Base-by-base conservation (phyloP, 2,329 filamentous ascomycete species). In the Aspergillus aculeatinus region DNA sequence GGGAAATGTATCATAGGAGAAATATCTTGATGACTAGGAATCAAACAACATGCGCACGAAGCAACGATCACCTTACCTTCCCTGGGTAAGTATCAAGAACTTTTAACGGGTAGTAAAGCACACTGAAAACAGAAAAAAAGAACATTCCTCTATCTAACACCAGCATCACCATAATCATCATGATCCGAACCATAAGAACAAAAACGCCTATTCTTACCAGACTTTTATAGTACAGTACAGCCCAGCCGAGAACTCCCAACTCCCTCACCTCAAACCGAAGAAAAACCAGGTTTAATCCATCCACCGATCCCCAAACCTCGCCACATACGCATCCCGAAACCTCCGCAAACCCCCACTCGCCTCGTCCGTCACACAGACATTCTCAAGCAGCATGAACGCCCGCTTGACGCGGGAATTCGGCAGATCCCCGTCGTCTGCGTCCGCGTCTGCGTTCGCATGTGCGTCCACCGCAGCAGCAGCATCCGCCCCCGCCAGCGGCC, bases 351-450 rank as follows among this genome's bases (percentile, higher is more conserved):
- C 77, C 16, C 55, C 60, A 25, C 59, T 68, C 44, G 76, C 76
- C 60, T 77, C 74, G 5, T 69, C 65, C 0, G 75, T 75, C 33
- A 64, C 47, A 61, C 76, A 78, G 1, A 69, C 62, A 29, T 67
- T 67, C 35, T 75, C 66, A 19, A 79, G 59, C 7, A 73, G 67
- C 61, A 69, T 68, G 56, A 77, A 76, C 5, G 74, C 72, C 5
- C 71, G 66, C 19, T 70, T 72, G 29, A 67, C 65, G 29, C 73
- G 70, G 48, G 59, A 72, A 23, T 23, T 63, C 59, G 63, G 60
- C 58, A 39, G 50, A 29, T 29, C 27, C 27, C 9, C 27, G 27
- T 29, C 27, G 23, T 62, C 61, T 35, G 48, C 59, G 49, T 63
- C 61, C 10, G 58, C 25, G n/a, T 50, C 33, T 16, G 11, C 33